A percentile compares a stretch with the other conserved stretches of the same genome.
Conservation (phyloP, 495 filamentous ascomycete species). For the Halenospora varia region DNA sequence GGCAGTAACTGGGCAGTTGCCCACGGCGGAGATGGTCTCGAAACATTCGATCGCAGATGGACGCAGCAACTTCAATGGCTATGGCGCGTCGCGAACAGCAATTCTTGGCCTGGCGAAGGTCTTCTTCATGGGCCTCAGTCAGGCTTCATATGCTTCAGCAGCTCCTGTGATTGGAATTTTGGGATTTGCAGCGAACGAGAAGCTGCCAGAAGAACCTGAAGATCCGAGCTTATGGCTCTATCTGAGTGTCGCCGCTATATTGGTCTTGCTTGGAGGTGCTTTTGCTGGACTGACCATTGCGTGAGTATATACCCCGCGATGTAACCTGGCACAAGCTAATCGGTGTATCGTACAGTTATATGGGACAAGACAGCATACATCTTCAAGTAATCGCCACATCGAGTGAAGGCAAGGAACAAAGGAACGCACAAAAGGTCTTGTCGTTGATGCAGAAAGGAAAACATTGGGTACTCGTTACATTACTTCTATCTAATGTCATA, state of each 20-base stretch:
- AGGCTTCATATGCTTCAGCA: conserved; percentile 41
- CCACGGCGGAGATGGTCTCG: conserved; percentile 16
- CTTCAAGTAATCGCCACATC: conserved; percentile 87
- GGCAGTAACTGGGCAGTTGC: background rate
- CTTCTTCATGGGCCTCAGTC: conserved; percentile 39
- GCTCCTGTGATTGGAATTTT: conserved; percentile 28
- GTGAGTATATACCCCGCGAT: conserved; percentile 32
- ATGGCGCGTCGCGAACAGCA: conserved; percentile 39
- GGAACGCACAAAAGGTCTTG: conserved; percentile 77
- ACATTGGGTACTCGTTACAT: conserved; percentile 97
- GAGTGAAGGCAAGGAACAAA: conserved; percentile 69
- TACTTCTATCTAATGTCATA: conserved; percentile 93
- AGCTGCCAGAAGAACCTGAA: conserved; percentile 36
- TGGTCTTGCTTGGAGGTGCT: conserved; percentile 86
- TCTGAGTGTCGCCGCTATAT: conserved; percentile 59
- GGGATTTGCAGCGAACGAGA: conserved; percentile 8
- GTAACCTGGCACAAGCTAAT: background rate
- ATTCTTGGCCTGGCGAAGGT: conserved; percentile 46
- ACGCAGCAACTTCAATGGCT: conserved; percentile 24
- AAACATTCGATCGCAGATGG: conserved; percentile 5
- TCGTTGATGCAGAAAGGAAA: conserved; percentile 82
- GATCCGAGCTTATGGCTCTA: conserved; percentile 68
- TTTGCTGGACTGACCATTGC: conserved; percentile 97
- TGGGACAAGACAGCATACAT: conserved; percentile 94
- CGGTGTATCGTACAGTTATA: conserved; percentile 40